Evolutionary conservation across 1,284 basidiomycete species (phyloP), one percentile per base, ranked within the genome.

Genomic region (Austroboletus novae-zelandiae): DNA sequence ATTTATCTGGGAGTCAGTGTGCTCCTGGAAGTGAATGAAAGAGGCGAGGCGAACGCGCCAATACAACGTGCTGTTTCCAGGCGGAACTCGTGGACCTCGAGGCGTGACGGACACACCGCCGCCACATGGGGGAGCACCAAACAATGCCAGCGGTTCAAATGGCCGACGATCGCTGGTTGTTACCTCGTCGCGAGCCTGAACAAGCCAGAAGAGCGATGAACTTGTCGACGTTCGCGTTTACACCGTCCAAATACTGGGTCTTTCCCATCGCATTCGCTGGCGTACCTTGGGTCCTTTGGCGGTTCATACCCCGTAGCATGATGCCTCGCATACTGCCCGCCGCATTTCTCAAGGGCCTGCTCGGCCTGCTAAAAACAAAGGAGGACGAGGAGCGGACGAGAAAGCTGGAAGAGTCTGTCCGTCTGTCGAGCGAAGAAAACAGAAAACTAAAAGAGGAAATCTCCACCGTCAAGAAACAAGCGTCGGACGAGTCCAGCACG

Each of bases 181-280:
- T 45, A 54, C 54, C 31, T 40, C 25, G 46, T 54, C 49, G 53
- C 50, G 53, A 54, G 57, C 63, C 52, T 51, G 57, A 57, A 52
- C 54, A 4, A 47, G 15, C 57, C 31, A 47, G 41, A 40, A 36
- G 37, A 45, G 55, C 61, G 20, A 66, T 66, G 64, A 67, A 66
- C 63, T 45, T 56, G 51, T 58, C 66, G 31, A 61, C 62, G 23
- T 50, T 66, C 41, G 61, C 51, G n/a, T 58, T 62, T 20, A 53
- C 61, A 8, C 62, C 65, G 25, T 66, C 63, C 39, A 66, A 54
- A 47, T 58, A 60, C 48, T 68, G 54, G 57, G 52, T 57, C 35
- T 40, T 67, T 47, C 65, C 64, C 36, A 40, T 69, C 53, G 58
- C 66, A 18, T 57, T 68, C 18, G 57, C 64, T 1, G 61, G 64